phyloP scores from a whole-genome alignment of 768 basidiomycete species.

The Collybiopsis confluens region DNA sequence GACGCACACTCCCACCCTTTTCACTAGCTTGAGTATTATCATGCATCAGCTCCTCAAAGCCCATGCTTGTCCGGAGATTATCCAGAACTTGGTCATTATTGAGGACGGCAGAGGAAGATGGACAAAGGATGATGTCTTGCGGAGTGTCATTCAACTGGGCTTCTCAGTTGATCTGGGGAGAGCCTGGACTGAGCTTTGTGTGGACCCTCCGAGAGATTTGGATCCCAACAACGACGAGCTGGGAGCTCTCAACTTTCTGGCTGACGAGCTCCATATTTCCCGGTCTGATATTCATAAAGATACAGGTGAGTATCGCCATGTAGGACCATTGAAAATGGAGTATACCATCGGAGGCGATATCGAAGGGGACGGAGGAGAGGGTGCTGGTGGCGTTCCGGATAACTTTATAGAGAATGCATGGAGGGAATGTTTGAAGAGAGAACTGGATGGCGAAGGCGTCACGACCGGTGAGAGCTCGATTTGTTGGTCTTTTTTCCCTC shows the following conservation, averaged over 20 bases:
- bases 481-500: neutral
- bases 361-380: neutral
- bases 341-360: neutral
- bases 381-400: slow-evolving; percentile 39
- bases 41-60: slow-evolving; percentile 45
- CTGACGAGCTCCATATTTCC: neutral
- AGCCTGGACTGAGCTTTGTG: too few relatives aligned
- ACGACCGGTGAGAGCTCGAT: neutral
- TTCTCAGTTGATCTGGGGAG: too few relatives aligned
- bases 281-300: neutral
- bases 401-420: slow-evolving; percentile 70
- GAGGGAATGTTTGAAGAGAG: slow-evolving; percentile 51
- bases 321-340: neutral
- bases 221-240: too few relatives aligned
- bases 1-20: slow-evolving; percentile 55
- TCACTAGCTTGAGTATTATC: slow-evolving; percentile 52
- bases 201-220: too few relatives aligned
- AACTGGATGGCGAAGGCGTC: slow-evolving; percentile 35
- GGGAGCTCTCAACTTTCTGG: neutral
- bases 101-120: slow-evolving; percentile 36
- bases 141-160: too few relatives aligned
- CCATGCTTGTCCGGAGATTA: slow-evolving; percentile 38
- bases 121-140: too few relatives aligned
- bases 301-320: too few relatives aligned
- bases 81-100: slow-evolving; percentile 55